Percentiles rank a stretch among this genome's conserved stretches.
Conservation (phyloP, 768 basidiomycete genomes). For the Pleurotus cornucopiae region DNA sequence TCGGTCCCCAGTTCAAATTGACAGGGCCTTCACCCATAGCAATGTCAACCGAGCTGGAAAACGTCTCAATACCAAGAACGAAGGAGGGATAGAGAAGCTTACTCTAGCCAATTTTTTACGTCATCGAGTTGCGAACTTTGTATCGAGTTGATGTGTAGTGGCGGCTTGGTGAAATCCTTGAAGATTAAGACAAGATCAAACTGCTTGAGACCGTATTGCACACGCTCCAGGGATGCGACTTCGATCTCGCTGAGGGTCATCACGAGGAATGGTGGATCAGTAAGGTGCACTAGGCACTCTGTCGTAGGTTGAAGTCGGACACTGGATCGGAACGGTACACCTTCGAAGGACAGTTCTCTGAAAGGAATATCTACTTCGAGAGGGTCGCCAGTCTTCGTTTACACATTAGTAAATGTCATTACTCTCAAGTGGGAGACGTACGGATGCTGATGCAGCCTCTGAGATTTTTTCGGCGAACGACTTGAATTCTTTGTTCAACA, state of each 20-base stretch:
- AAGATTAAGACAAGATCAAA: constrained; percentile 98
- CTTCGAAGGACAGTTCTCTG: constrained; percentile 94
- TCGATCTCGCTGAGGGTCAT: constrained; percentile 94
- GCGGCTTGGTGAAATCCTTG: constrained; percentile 90
- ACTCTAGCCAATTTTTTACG: constrained; percentile 99
- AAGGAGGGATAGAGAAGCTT: constrained; percentile 25
- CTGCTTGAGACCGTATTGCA: constrained; percentile 93
- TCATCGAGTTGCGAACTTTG: constrained; percentile 88
- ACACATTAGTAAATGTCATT: not conserved
- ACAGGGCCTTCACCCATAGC: constrained; percentile 93
- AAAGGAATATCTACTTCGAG: constrained; percentile 96
- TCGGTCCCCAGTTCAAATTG: constrained; percentile 96
- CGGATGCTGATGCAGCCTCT: constrained; percentile 74
- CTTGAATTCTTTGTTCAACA: constrained; percentile 93
- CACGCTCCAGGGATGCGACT: constrained; percentile 93
- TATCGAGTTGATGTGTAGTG: constrained; percentile 96
- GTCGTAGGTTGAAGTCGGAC: constrained; percentile 95
- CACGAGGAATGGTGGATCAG: constrained; percentile 94
- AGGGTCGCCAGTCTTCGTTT: constrained; percentile 59
- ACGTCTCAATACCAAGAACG: not conserved
- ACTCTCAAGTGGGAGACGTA: constrained; percentile 29
- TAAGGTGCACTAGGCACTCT: constrained; percentile 92
- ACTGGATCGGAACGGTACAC: constrained; percentile 94
- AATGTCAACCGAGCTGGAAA: constrained; percentile 87
- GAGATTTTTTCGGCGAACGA: constrained; percentile 89